These are phyloP conservation scores for Orbilia quercus DNA, from an alignment of 2,329 filamentous ascomycete species.

Conservation along the genomic window DNA sequence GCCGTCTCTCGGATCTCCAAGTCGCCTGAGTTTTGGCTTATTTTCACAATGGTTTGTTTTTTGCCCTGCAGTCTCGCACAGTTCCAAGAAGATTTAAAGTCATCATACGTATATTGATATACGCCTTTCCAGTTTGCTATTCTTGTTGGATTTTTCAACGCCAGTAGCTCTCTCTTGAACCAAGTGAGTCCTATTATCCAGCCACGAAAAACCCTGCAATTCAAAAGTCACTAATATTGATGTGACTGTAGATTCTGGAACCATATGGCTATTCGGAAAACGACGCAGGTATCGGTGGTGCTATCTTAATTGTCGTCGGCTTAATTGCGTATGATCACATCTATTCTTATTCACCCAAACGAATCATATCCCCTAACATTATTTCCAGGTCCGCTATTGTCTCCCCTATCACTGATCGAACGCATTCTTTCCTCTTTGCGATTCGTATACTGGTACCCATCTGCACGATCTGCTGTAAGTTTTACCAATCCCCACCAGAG, in stretches of 20 bases:
- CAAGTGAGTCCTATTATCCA: slow-evolving; percentile 66
- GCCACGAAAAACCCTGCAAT: neutral
- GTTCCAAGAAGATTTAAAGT: neutral
- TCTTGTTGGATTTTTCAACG: slow-evolving; percentile 95
- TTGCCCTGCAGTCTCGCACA: neutral
- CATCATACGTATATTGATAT: neutral
- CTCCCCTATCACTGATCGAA: slow-evolving; percentile 84
- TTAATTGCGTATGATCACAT: slow-evolving; percentile 69
- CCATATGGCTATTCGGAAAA: slow-evolving; percentile 87
- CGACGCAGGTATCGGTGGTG: slow-evolving; percentile 88
- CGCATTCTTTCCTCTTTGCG: slow-evolving; percentile 78
- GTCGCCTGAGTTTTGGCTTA: slow-evolving; percentile 46
- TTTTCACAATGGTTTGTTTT: slow-evolving; percentile 39
- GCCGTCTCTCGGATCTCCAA: slow-evolving; percentile 20
- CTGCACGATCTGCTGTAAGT: slow-evolving; percentile 71
- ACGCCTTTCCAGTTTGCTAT: slow-evolving; percentile 83
- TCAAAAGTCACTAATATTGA: slow-evolving; percentile 8
- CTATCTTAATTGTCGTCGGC: slow-evolving; percentile 87
- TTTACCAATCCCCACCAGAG: neutral
- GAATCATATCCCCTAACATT: neutral
- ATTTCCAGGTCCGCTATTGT: slow-evolving; percentile 72
- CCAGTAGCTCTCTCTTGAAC: slow-evolving; percentile 84
- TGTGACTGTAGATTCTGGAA: slow-evolving; percentile 71
- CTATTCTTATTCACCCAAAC: neutral
- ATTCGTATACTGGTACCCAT: slow-evolving; percentile 81